Base-by-base conservation (phyloP, 352 stramenopile genomes). In the Phytophthora citricola region DNA sequence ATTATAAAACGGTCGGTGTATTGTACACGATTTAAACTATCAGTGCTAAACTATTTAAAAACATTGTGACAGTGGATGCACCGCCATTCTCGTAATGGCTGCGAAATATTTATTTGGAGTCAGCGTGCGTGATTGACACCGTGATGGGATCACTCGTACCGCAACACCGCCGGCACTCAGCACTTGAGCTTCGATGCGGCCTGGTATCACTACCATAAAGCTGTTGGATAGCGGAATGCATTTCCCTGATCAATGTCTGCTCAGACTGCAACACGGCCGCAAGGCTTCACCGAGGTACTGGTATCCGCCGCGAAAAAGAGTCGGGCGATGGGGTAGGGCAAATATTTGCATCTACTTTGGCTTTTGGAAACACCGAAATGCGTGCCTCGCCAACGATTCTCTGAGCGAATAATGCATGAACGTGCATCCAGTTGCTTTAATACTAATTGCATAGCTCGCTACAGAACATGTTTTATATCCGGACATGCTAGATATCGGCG, bases 251-350 rank as follows among this genome's bases (percentile, higher is more conserved):
- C 8, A 36, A 52, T 51, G 10, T 39, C 10, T 27, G 27, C 12
- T 12, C 3, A 12, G 31, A 36, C 31, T 36, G 26, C 26, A 27
- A 41, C 5, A 29, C 39, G 40, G 4, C 36, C 36, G 50, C 36
- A 47, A 58, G 38, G 38, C 40, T 61, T 51, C 53, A 61, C 46
- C 40, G 34, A n/a, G 4, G 22, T 29, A 32, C 36, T 22, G 7
- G 29, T 34, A 34, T 7, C 55, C 32, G 22, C 34, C 22, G 40
- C 59, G 50, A 62, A 32, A 36, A 63, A 68, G 52, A 68, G 51
- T 68, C 59, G 62, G 51, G 51, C 24, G 62, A 67, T 57, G 34
- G 58, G 58, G n/a, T 62, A 67, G 59, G 59, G 41, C 59, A 62
- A 36, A 61, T 49, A 45, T 65, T 45, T 58, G 27, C 44, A 34